Evolutionary conservation across 345 rosid species (phyloP).

Genomic region (Nephelium lappaceum): DNA sequence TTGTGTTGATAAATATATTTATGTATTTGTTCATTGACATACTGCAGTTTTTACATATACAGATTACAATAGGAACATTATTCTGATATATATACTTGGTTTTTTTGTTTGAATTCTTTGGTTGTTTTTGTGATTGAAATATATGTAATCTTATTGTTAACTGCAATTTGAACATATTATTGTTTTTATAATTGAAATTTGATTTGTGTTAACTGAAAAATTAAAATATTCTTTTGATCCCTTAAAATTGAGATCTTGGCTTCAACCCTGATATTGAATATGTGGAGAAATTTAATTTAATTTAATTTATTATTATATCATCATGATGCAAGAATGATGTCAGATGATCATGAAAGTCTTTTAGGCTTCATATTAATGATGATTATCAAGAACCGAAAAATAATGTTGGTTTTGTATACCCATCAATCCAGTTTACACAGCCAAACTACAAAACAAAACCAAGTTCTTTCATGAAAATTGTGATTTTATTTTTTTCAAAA

Average conservation of each 20-base stretch:
- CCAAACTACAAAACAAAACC: neutral
- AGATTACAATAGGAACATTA: neutral
- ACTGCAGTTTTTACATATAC: neutral
- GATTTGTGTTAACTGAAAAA: too few species aligned
- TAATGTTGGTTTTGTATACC: neutral
- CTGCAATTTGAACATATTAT: neutral
- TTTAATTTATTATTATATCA: neutral
- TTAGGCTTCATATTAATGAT: conserved; percentile 11
- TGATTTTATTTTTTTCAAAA: neutral
- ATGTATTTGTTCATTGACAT: conserved; percentile 4
- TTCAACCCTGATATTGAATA: too few species aligned
- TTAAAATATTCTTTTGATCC: too few species aligned
- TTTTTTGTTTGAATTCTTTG: neutral
- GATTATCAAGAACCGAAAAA: neutral
- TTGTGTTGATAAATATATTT: neutral
- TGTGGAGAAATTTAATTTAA: neutral
- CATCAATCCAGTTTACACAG: conserved; percentile 1
- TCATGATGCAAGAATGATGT: conserved; percentile 16
- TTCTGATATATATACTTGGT: neutral
- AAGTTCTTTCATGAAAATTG: neutral
- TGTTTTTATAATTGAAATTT: too few species aligned
- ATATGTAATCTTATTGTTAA: neutral
- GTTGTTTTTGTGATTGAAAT: too few species aligned
- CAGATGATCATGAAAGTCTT: neutral
- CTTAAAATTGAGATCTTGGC: too few species aligned